Conservation (phyloP, 495 filamentous ascomycete species). For the Niebla homalea region DNA sequence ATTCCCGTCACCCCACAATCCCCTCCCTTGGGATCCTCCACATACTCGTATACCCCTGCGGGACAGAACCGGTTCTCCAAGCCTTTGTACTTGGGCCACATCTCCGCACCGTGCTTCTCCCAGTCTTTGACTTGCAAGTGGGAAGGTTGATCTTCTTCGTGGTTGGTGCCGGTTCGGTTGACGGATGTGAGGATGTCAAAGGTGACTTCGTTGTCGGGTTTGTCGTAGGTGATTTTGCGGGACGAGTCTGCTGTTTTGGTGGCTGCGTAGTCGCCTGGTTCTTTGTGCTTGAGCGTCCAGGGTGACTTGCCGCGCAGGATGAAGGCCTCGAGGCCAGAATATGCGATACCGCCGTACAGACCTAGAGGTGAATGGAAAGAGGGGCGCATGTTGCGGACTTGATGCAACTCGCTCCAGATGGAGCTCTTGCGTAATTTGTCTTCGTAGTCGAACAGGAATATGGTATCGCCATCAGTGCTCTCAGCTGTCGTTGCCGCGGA, state of each 20-base stretch:
- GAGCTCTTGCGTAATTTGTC: slow-evolving; percentile 69
- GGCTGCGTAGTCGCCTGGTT: slow-evolving; percentile 51
- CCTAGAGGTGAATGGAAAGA: slow-evolving; percentile 79
- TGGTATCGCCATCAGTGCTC: slow-evolving; percentile 40
- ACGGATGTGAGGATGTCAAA: slow-evolving; percentile 96
- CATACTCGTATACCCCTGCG: slow-evolving; percentile 97
- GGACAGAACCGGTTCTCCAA: slow-evolving; percentile 98
- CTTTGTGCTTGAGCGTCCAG: slow-evolving; percentile 85
- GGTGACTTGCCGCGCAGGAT: slow-evolving; percentile 71
- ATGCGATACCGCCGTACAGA: slow-evolving; percentile 76
- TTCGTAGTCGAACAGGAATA: slow-evolving; percentile 95
- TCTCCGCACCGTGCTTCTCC: slow-evolving; percentile 70
- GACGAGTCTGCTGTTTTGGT: slow-evolving; percentile 58
- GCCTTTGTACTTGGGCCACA: slow-evolving; percentile 81
- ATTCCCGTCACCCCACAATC: slow-evolving; percentile 62
- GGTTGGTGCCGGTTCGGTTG: slow-evolving; percentile 88
- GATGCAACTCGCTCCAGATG: slow-evolving; percentile 89
- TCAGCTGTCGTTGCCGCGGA: not conserved
- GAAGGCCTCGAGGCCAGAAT: slow-evolving; percentile 88
- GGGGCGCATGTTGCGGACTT: slow-evolving; percentile 95
- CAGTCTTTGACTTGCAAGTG: slow-evolving; percentile 91
- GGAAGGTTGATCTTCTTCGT: slow-evolving; percentile 96
- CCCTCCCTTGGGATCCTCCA: slow-evolving; percentile 54
- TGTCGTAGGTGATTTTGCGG: slow-evolving; percentile 49
- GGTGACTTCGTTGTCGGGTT: slow-evolving; percentile 83